Evolutionary conservation across 352 stramenopile genomes (phyloP).

Genomic region (Pythium plurisporium): DNA sequence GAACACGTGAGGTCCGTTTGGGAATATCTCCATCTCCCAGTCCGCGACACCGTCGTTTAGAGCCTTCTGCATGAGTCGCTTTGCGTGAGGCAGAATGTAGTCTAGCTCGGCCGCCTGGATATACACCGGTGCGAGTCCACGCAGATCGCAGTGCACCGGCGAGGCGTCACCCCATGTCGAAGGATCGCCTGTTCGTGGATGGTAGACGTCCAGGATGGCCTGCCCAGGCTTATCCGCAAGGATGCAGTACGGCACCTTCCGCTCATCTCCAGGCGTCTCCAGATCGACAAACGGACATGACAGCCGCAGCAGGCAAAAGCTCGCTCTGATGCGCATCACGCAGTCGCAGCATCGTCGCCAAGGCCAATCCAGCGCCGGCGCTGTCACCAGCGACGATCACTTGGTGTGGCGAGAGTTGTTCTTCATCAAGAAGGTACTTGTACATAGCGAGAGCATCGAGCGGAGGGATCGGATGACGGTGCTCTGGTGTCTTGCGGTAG

Average conservation of each 20-base stretch:
- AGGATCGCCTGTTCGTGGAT: conserved; percentile 12
- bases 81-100: conserved; percentile 17
- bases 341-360: conserved; percentile 18
- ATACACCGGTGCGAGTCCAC: conserved; percentile 14
- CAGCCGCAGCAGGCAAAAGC: conserved; percentile 1
- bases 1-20: conserved; percentile 24
- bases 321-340: not conserved
- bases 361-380: conserved; percentile 9
- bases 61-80: conserved; percentile 13
- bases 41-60: conserved; percentile 6
- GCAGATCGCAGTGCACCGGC: conserved; percentile 17
- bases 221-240: conserved; percentile 7
- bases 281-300: conserved; percentile 42
- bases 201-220: conserved; percentile 13
- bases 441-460: conserved; percentile 18
- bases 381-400: conserved; percentile 22
- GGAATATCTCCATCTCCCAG: conserved; percentile 18
- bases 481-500: conserved; percentile 22
- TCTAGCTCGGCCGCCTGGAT: conserved; percentile 21
- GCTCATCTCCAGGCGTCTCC: conserved; percentile 17
- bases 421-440: conserved; percentile 12
- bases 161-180: conserved; percentile 20
- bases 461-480: conserved; percentile 6
- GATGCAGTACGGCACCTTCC: conserved; percentile 18
- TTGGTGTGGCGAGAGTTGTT: not conserved